These are phyloP conservation scores for Penicillium macrosclerotiorum DNA, from an alignment of 495 filamentous ascomycete species.

Conservation along the genomic window DNA sequence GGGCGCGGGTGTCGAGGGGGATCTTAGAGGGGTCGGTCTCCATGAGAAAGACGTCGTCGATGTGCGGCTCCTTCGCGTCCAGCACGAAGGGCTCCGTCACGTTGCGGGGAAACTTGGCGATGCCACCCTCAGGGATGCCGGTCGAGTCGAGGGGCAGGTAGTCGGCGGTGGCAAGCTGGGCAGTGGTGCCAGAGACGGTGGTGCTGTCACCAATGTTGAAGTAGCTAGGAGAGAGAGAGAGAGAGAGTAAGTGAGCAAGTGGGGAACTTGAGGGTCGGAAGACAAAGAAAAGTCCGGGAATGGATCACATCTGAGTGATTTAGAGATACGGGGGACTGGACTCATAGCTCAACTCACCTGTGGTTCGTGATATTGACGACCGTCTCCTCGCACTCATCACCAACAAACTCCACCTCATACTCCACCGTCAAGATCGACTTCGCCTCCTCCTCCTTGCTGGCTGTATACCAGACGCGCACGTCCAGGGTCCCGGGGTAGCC, in stretches of 20 bases:
- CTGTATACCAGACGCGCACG: slow-evolving; percentile 73
- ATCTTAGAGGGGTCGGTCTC: slow-evolving; percentile 59
- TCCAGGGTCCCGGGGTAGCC: slow-evolving; percentile 84
- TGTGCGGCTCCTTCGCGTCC: slow-evolving; percentile 61
- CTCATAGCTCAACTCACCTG: slow-evolving; percentile 60
- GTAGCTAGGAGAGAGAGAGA: slow-evolving; percentile 58
- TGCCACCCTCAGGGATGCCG: slow-evolving; percentile 58
- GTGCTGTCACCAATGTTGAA: slow-evolving; percentile 75
- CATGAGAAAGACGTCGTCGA: slow-evolving; percentile 90
- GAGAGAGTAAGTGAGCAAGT: background rate
- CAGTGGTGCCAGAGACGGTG: slow-evolving; percentile 72
- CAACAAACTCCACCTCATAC: slow-evolving; percentile 82
- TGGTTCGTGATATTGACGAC: slow-evolving; percentile 92
- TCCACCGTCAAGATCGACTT: slow-evolving; percentile 74
- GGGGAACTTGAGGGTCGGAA: background rate
- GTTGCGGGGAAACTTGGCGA: slow-evolving; percentile 54
- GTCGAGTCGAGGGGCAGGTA: slow-evolving; percentile 72
- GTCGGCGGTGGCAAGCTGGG: slow-evolving; percentile 64
- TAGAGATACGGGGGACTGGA: too few relatives aligned
- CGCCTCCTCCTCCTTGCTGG: slow-evolving; percentile 59
- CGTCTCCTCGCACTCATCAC: slow-evolving; percentile 76
- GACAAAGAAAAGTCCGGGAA: too few relatives aligned
- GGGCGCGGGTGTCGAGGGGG: slow-evolving; percentile 71
- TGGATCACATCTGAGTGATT: background rate
- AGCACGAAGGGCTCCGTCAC: slow-evolving; percentile 63